Evolutionary conservation across 768 basidiomycete species (phyloP).

Genomic region (Lentinula lateritia): DNA sequence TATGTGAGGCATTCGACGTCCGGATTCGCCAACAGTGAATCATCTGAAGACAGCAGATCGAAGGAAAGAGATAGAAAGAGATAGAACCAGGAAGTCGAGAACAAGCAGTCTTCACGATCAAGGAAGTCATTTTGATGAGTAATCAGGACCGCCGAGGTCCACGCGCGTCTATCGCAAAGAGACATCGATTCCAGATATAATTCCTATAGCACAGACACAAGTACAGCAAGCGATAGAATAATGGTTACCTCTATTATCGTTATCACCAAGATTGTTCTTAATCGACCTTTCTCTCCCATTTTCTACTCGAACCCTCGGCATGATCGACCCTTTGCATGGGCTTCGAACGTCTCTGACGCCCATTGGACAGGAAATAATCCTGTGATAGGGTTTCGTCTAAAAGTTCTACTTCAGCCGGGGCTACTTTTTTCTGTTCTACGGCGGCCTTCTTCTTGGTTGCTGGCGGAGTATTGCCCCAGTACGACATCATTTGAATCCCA

Average conservation of each 20-base stretch:
- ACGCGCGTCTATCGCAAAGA: too few relatives aligned
- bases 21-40: not conserved
- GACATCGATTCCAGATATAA: not conserved
- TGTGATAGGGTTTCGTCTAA: slow-evolving; percentile 1
- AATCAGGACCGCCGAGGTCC: not conserved
- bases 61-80: not conserved
- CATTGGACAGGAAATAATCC: slow-evolving; percentile 1
- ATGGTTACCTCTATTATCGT: not conserved
- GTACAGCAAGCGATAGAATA: not conserved
- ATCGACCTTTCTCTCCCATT: slow-evolving; percentile 4
- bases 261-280: not conserved
- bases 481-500: slow-evolving; percentile 58
- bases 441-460: not conserved
- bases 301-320: slow-evolving; percentile 1
- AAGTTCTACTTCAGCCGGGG: not conserved
- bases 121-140: not conserved
- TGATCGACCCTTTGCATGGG: not conserved
- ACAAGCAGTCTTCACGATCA: not conserved
- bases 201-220: not conserved
- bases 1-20: not conserved
- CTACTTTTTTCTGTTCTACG: not conserved
- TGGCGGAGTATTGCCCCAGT: slow-evolving; percentile 34
- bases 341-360: not conserved
- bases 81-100: not conserved
- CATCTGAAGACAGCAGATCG: not conserved